A percentile compares a stretch with the other conserved stretches of the same genome.
These are phyloP conservation scores for Bimuria novae-zelandiae DNA, from an alignment of 2,329 filamentous ascomycete species.

Conservation along the genomic window DNA sequence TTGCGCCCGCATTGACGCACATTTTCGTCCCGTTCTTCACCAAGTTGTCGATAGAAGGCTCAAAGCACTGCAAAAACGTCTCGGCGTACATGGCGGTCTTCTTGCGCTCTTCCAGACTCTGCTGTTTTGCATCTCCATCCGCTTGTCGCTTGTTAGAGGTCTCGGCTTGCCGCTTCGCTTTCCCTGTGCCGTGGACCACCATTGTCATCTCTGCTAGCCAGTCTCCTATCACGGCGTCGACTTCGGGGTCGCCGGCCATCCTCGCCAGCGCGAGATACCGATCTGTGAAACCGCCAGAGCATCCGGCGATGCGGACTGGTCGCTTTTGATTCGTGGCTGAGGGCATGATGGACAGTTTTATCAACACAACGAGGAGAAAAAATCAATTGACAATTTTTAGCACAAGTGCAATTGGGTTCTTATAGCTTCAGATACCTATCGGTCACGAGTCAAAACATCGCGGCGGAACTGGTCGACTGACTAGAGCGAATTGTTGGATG, in stretches of 20 bases:
- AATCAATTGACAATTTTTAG: neutral
- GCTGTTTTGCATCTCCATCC: conserved; percentile 20
- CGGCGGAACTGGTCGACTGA: neutral
- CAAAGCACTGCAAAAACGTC: conserved; percentile 56
- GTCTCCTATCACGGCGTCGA: conserved; percentile 34
- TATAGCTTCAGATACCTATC: neutral
- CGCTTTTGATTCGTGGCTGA: conserved; percentile 20
- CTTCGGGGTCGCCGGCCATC: conserved; percentile 34
- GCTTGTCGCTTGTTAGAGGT: neutral
- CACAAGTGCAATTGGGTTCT: neutral
- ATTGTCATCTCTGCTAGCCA: conserved; percentile 40
- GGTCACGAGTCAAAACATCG: neutral
- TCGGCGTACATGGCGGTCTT: conserved; percentile 36
- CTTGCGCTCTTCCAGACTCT: conserved; percentile 43
- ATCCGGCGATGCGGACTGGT: conserved; percentile 38
- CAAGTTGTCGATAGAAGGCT: conserved; percentile 6
- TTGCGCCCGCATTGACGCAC: conserved; percentile 13
- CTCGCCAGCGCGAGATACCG: conserved; percentile 42
- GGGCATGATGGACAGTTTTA: neutral
- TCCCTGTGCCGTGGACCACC: conserved; percentile 31
- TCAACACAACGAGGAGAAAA: neutral
- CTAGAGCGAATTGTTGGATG: conserved; percentile 2
- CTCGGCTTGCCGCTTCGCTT: conserved; percentile 35
- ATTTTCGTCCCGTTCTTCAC: conserved; percentile 7
- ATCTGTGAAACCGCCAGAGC: conserved; percentile 48